Percentiles rank a stretch among this genome's conserved stretches.
Evolutionary conservation across 2,329 filamentous ascomycete species (phyloP).

Genomic region (Lasiodiplodia sp.): DNA sequence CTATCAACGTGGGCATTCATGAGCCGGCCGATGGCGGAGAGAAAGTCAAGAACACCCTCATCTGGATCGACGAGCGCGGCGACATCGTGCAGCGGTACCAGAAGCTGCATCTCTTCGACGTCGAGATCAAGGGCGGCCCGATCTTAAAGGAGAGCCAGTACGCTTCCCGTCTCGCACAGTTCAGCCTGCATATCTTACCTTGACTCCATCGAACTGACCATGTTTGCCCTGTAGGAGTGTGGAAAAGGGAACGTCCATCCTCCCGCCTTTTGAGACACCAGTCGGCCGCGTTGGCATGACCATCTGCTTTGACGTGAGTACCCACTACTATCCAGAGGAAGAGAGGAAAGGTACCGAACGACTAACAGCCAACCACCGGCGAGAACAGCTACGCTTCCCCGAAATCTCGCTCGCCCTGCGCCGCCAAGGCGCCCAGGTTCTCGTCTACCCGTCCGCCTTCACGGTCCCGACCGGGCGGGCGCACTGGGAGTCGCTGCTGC

Average conservation of each 20-base stretch:
- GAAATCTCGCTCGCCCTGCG: constrained; percentile 75
- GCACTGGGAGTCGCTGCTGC: constrained; percentile 83
- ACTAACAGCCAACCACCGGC: not conserved
- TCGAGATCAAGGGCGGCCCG: constrained; percentile 65
- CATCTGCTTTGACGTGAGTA: constrained; percentile 84
- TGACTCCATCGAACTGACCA: not conserved
- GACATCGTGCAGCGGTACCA: constrained; percentile 73
- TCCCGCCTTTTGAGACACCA: constrained; percentile 74
- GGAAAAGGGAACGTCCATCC: constrained; percentile 69
- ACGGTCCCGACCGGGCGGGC: constrained; percentile 83
- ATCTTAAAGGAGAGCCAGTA: constrained; percentile 66
- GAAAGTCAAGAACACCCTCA: constrained; percentile 68
- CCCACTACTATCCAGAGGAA: not conserved
- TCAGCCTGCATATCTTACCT: not conserved
- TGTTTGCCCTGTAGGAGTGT: constrained; percentile 58
- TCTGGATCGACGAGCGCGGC: constrained; percentile 71
- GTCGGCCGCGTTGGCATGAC: constrained; percentile 78
- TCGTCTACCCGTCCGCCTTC: constrained; percentile 90
- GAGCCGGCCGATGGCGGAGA: constrained; percentile 65
- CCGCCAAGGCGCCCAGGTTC: constrained; percentile 72
- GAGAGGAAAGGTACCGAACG: not conserved
- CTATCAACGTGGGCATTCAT: constrained; percentile 89
- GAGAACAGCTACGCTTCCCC: constrained; percentile 72
- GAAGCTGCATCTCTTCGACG: constrained; percentile 91
- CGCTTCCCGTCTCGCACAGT: constrained; percentile 32